phyloP scores from a whole-genome alignment of 805 yeast genomes.

The Ogataea salicorniae region DNA sequence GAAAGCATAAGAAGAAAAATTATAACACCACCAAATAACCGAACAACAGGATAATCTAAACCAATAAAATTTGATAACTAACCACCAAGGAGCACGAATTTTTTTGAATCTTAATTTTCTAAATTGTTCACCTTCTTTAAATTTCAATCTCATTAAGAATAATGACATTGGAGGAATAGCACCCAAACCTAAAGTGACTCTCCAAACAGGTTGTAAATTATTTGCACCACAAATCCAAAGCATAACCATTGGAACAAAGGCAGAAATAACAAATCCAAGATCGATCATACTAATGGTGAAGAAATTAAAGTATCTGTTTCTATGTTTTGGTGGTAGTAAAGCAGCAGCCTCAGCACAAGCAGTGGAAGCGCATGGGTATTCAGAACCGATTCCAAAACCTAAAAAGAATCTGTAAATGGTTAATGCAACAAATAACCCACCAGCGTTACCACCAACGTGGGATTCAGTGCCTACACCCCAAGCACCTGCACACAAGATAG shows the following conservation, averaged over 20 bases:
- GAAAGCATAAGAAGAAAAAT: conserved; percentile 82
- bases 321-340: conserved; percentile 70
- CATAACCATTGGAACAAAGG: conserved; percentile 82
- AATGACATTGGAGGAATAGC: conserved; percentile 80
- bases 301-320: conserved; percentile 85
- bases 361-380: conserved; percentile 89
- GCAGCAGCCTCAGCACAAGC: conserved; percentile 91
- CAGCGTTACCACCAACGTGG: conserved; percentile 42
- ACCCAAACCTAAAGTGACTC: conserved; percentile 85
- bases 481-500: conserved; percentile 77
- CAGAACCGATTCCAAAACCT: conserved; percentile 93
- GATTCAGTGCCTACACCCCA: conserved; percentile 65
- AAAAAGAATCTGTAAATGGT: conserved; percentile 80
- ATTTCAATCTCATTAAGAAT: conserved; percentile 71
- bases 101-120: conserved; percentile 63
- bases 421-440: conserved; percentile 80
- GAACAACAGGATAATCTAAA: conserved; percentile 67
- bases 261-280: conserved; percentile 72
- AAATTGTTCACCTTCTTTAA: conserved; percentile 70
- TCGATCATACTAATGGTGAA: conserved; percentile 89
- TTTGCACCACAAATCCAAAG: conserved; percentile 73
- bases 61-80: conserved; percentile 77
- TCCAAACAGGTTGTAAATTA: conserved; percentile 82
- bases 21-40: conserved; percentile 86
- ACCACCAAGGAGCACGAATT: conserved; percentile 59